Evolutionary conservation across 306 rosid species (phyloP).

Genomic region (Vigna reflexopilosa): DNA sequence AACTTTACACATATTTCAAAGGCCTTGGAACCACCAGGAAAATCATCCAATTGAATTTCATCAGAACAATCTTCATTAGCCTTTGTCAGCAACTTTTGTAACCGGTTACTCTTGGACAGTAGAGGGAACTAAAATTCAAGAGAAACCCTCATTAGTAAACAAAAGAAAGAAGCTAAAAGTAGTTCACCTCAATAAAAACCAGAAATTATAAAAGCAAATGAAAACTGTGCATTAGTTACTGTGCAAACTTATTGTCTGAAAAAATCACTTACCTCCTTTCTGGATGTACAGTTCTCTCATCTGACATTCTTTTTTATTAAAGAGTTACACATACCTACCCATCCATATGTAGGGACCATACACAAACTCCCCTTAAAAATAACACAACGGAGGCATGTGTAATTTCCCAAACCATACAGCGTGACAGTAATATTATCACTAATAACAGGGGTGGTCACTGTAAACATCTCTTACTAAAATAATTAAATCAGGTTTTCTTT

Average conservation of each 20-base stretch:
- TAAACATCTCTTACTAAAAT: conserved; percentile 1
- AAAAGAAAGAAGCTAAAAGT: conserved; percentile 17
- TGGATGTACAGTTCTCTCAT: neutral
- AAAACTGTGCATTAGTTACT: conserved; percentile 10
- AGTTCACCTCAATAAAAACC: neutral
- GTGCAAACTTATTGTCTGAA: neutral
- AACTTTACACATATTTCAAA: conserved; percentile 95
- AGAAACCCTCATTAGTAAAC: conserved; percentile 27
- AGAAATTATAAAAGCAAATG: conserved; percentile 18
- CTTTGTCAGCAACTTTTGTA: conserved; percentile 68
- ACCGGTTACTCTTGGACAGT: conserved; percentile 81
- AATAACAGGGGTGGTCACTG: neutral
- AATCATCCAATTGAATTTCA: conserved; percentile 70
- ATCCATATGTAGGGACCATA: neutral
- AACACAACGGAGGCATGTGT: neutral
- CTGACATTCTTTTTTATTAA: neutral
- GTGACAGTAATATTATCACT: neutral
- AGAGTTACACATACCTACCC: neutral
- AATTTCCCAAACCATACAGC: neutral
- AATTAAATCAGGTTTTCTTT: neutral
- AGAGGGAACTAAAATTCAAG: conserved; percentile 79
- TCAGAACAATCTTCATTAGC: conserved; percentile 72
- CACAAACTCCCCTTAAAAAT: conserved; percentile 1
- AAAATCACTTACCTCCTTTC: neutral
- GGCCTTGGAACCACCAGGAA: conserved; percentile 94